Percentiles rank a stretch among this genome's conserved stretches.
Evolutionary conservation across 305 asterid species (phyloP).

Genomic region (Fraxinus baroniana): DNA sequence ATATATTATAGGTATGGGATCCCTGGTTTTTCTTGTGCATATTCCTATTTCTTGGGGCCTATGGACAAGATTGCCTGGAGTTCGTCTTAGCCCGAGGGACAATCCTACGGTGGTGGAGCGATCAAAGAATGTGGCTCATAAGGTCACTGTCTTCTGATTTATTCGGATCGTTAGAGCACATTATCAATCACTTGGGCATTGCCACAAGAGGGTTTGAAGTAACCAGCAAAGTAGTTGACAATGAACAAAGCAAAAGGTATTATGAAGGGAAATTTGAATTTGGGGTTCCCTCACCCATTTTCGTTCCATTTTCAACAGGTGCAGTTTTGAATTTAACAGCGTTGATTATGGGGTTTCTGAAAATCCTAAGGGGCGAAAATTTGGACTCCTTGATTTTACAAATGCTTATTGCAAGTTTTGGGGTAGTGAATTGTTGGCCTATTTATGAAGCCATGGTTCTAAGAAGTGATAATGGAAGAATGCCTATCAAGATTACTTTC

Average conservation of each 20-base stretch:
- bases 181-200: conserved; percentile 37
- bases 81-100: conserved; percentile 35
- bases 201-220: conserved; percentile 35
- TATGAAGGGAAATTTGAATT: conserved; percentile 40
- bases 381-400: conserved; percentile 30
- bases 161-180: conserved; percentile 43
- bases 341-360: conserved; percentile 26
- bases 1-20: conserved; percentile 31
- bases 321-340: conserved; percentile 36
- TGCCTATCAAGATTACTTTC: conserved; percentile 45
- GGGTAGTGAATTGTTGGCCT: conserved; percentile 48
- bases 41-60: conserved; percentile 43
- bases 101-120: conserved; percentile 42
- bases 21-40: conserved; percentile 40
- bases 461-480: conserved; percentile 52
- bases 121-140: conserved; percentile 51
- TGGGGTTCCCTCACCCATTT: conserved; percentile 46
- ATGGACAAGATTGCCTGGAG: conserved; percentile 45
- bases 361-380: conserved; percentile 11
- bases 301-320: conserved; percentile 40
- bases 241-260: conserved; percentile 37
- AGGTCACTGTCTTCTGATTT: conserved; percentile 37
- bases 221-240: conserved; percentile 39
- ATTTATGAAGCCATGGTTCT: conserved; percentile 63
- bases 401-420: conserved; percentile 45